A percentile compares a stretch with the other conserved stretches of the same genome.
phyloP scores from a whole-genome alignment of 306 rosid species.

The Acmispon strigosus region DNA sequence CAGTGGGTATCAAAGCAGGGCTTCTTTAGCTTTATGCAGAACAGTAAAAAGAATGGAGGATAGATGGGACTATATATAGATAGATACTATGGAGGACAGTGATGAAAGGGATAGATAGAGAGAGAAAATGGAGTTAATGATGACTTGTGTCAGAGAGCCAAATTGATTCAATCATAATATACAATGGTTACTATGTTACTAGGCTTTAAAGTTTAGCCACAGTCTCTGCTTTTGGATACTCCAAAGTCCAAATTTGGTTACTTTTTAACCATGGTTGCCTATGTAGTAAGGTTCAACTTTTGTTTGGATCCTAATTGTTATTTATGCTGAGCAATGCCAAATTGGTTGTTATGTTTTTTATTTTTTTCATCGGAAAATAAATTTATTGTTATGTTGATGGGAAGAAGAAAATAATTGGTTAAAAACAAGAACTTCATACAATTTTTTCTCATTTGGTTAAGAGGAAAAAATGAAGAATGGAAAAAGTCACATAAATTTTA shows the following conservation, averaged over 20 bases:
- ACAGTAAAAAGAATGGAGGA: slow-evolving; percentile 31
- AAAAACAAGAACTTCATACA: too few relatives aligned
- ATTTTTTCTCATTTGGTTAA: too few relatives aligned
- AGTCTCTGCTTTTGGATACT: not conserved
- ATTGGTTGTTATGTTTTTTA: too few relatives aligned
- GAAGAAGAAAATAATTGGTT: too few relatives aligned
- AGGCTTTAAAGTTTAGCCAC: slow-evolving; percentile 10
- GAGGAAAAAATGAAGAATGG: too few relatives aligned
- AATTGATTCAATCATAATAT: slow-evolving; percentile 54
- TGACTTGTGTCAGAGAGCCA: slow-evolving; percentile 51
- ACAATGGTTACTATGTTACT: slow-evolving; percentile 26
- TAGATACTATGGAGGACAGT: slow-evolving; percentile 18
- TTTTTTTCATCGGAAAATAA: too few relatives aligned
- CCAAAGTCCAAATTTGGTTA: slow-evolving; percentile 14
- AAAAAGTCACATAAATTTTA: too few relatives aligned
- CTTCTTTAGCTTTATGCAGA: slow-evolving; percentile 42
- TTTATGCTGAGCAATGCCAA: too few relatives aligned
- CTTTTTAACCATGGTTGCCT: slow-evolving; percentile 26
- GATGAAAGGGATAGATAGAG: slow-evolving; percentile 13
- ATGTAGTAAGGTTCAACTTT: not conserved
- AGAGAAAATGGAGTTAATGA: slow-evolving; percentile 51
- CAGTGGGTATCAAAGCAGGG: slow-evolving; percentile 24
- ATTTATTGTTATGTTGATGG: too few relatives aligned
- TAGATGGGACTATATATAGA: slow-evolving; percentile 35
- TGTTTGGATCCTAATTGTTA: not conserved